phyloP scores from a whole-genome alignment of 371 early-diverging fungal genomes.

The Gilbertella persicaria region DNA sequence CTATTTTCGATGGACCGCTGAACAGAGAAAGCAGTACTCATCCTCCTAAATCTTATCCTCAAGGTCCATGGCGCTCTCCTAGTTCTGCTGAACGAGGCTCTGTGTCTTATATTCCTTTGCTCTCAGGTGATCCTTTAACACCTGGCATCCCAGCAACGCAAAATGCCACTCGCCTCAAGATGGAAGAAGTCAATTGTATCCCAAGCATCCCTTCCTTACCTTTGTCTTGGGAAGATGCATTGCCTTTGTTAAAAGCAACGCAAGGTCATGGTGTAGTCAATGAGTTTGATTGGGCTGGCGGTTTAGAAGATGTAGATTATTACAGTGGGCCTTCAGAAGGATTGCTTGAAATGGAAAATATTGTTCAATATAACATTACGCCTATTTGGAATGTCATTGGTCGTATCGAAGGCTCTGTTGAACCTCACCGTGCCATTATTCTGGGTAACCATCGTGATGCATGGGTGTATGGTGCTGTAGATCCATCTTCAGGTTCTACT shows the following conservation, averaged over 20 bases:
- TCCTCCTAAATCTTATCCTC: constrained; percentile 57
- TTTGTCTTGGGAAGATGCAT: constrained; percentile 66
- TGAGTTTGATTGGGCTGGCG: constrained; percentile 54
- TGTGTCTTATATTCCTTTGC: constrained; percentile 48
- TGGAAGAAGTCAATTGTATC: constrained; percentile 48
- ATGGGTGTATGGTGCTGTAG: constrained; percentile 74
- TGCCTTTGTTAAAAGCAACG: constrained; percentile 57
- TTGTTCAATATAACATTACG: constrained; percentile 55
- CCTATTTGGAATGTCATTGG: constrained; percentile 74
- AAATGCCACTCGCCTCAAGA: constrained; percentile 55
- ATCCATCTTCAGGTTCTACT: constrained; percentile 68
- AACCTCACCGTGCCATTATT: constrained; percentile 51
- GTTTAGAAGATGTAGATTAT: constrained; percentile 49
- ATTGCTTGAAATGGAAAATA: constrained; percentile 55
- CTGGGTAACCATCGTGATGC: constrained; percentile 71
- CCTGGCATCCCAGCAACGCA: constrained; percentile 63
- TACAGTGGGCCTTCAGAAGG: constrained; percentile 61
- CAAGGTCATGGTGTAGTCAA: constrained; percentile 48
- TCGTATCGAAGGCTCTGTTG: constrained; percentile 60
- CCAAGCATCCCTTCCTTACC: constrained; percentile 71
- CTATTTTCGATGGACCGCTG: constrained; percentile 60
- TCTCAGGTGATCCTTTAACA: constrained; percentile 68
- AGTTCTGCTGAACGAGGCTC: constrained; percentile 67
- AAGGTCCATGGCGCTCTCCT: constrained; percentile 66
- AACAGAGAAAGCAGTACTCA: constrained; percentile 17